Base-by-base conservation (phyloP, 371 early-diverging fungal genomes). In the Mucor racemosus region DNA sequence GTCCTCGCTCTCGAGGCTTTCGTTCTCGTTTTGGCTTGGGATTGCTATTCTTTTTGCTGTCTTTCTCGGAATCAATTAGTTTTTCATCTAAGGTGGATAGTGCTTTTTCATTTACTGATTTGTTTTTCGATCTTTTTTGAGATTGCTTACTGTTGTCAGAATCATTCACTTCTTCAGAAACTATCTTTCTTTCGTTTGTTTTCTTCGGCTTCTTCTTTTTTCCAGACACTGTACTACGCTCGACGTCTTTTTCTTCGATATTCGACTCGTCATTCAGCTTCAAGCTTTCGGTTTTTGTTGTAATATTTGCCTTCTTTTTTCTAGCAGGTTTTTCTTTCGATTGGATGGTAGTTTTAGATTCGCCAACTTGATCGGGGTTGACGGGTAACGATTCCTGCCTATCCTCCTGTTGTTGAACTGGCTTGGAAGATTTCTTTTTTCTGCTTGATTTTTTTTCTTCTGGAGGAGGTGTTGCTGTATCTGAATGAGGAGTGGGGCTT, bases 1-100 rank as follows among this genome's bases (percentile, higher is more conserved):
- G 42, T 19, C n/a, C 19, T 59, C 55, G 35, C 19, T 62, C 60
- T 48, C 48, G 61, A 7, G 19, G 39, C 17, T 71, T 59, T 34
- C 62, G 34, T 38, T 60, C 54, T 42, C 38, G 59, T 39, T 48
- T 26, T 10, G 21, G 41, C 26, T 41, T 56, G 11, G 56, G 35
- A 8, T 33, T 53, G 53, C 4, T 14, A 13, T 14, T 31, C 13
- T 26, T 11, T 53, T 53, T 53, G 31, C 5, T 21, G 0, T 53
- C 53, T 31, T 21, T 53, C 13, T 53, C 26, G 11, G 53, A 53
- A 1, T 53, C 53, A 53, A 5, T 14, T 53, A 31, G 31, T 7
- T 54, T 54, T 10, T 54, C 54, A 14, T 7, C 26, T 5, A 31
- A 10, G 19, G 53, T 11, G 9, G 53, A 26, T 14, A 15, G 14